Conservation (phyloP, 2,329 filamentous ascomycete species). For the Zasmidium citrigriseum region DNA sequence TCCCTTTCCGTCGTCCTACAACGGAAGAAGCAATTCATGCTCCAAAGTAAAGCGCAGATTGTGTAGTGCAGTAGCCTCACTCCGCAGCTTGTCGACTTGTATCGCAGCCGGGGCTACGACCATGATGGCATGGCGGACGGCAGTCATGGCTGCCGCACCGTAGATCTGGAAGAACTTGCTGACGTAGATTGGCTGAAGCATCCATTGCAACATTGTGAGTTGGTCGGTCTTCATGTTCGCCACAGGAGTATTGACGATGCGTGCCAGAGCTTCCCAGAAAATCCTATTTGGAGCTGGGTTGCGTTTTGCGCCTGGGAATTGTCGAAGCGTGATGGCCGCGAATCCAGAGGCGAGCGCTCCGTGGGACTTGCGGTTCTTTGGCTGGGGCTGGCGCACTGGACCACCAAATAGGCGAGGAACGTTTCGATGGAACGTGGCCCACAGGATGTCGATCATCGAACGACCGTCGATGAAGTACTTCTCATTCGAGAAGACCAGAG, state of each 20-base stretch:
- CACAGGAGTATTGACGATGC: constrained; percentile 73
- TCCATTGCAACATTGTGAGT: constrained; percentile 51
- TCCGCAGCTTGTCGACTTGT: background rate
- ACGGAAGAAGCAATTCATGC: constrained; percentile 2
- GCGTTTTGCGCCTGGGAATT: constrained; percentile 71
- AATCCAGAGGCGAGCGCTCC: constrained; percentile 77
- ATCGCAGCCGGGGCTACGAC: constrained; percentile 11
- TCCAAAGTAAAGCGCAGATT: background rate
- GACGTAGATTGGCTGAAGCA: constrained; percentile 62
- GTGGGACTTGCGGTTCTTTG: constrained; percentile 74
- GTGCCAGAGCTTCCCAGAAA: constrained; percentile 80
- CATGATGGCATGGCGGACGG: constrained; percentile 52
- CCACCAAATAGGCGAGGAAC: constrained; percentile 83
- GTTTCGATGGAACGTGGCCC: constrained; percentile 78
- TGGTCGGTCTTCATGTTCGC: constrained; percentile 51
- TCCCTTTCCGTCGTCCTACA: constrained; percentile 3
- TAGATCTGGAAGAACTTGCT: constrained; percentile 79
- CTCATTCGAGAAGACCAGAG: constrained; percentile 70
- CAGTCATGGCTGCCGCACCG: constrained; percentile 71
- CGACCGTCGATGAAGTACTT: constrained; percentile 63
- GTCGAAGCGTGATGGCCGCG: constrained; percentile 77
- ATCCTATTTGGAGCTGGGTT: constrained; percentile 77
- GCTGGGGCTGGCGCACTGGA: constrained; percentile 45
- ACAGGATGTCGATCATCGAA: constrained; percentile 77
- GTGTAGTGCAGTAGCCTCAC: background rate